Evolutionary conservation across 106 monocot species (phyloP), one percentile per base, ranked within the genome.

Genomic region (Apostasia shenzhenica): DNA sequence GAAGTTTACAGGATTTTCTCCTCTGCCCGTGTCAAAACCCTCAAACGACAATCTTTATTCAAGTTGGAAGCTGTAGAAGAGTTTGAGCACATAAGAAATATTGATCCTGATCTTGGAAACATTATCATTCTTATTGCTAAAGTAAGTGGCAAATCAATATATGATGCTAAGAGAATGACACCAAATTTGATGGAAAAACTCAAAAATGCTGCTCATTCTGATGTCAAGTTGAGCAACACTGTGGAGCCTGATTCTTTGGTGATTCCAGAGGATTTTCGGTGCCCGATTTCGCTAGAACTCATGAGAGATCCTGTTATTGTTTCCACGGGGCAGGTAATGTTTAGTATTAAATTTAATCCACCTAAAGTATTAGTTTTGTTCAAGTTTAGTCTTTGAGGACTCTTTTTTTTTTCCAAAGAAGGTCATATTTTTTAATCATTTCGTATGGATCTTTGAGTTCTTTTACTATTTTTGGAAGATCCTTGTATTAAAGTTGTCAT

Each of bases 291-390:
- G 14, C 75, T 89, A 37, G 88, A 89, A 64, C 75, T 89, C 48
- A 89, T 89, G 85, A 81, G 76, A 54, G 88, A 89, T 75, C 88
- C 88, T 56, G 85, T 82, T 53, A 89, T 85, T 72, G 88, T 89
- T 39, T 79, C 88, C 11, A 89, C 85, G 2, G 85, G 88, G 43
- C 88, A 89, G 85, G 88, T 89, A 69, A 2, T 41, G 26, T 26
- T 26, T 26, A 26, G 26, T 26, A 26, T 26, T 26, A 26, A 26
- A 26, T 26, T 26, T 26, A 26, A 26, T 26, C 26, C 26, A 26
- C 26, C 26, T 26, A 26, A 26, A 26, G 26, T 26, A 26, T 26
- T 26, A 26, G 26, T 26, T 26, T 0, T 26, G 26, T 26, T 26
- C 26, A 26, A 26, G 26, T 26, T 26, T 26, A 26, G 26, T 26